Evolutionary conservation across 2,329 filamentous ascomycete species (phyloP), one percentile per base, ranked within the genome.

Genomic region (Botrytis tulipae): DNA sequence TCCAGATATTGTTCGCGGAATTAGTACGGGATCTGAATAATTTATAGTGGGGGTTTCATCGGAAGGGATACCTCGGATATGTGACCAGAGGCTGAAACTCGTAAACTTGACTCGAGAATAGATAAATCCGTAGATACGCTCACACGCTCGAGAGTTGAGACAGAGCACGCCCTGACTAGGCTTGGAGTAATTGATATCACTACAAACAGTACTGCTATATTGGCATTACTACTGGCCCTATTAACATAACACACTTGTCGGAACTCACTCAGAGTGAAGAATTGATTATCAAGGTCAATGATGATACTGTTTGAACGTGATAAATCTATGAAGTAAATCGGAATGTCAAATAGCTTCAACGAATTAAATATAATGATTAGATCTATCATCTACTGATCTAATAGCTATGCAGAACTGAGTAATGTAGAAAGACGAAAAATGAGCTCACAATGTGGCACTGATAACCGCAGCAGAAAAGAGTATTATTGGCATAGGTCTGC

Each of bases 61-160:
- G 61, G 61, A 63, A 63, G 61, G 61, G 16, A 63, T 40, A 44
- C 61, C 61, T 63, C 61, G 61, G 61, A 44, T n/a, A 29, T 63
- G 25, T 40, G 60, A 37, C 18, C 37, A 16, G 37, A 40, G 25
- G 14, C 37, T 63, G 61, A 63, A 44, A 63, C 61, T 42, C 61
- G 9, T 44, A 16, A n/a, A 63, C 25, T 42, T 40, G 61, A n/a
- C 60, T 40, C 60, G 18, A 57, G 51, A 57, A 57, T 8, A 16
- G n/a, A 29, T 18, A 51, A 29, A 16, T 29, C n/a, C 51, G 51
- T 9, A 57, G 51, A 57, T 1, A 29, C 51, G n/a, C 51, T 57
- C 51, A 42, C 40, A 42, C n/a, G n/a, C 51, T 57, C 51, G 51
- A 57, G n/a, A 29, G 51, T 29, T 42, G n/a, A 42, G 60, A 62